Base-by-base conservation (phyloP, 768 basidiomycete genomes). In the Suillus tomentosus region DNA sequence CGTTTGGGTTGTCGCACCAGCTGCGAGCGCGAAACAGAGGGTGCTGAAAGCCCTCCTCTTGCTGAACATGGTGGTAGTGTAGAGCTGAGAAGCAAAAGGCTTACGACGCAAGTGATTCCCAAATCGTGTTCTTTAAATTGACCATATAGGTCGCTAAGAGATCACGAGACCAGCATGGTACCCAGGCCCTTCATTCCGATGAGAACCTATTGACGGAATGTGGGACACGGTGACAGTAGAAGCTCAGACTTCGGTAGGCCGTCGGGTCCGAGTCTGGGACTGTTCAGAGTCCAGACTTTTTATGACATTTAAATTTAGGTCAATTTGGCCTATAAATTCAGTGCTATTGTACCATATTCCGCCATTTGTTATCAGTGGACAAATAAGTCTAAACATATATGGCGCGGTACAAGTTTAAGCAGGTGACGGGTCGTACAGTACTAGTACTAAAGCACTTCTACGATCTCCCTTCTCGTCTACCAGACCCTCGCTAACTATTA, bases 1-100 rank as follows among this genome's bases (percentile, higher is more conserved):
- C 19, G 70, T 58, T 63, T 76, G 75, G n/a, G 60, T 39, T 31
- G 66, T 63, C 15, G 73, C 73, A 2, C 59, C 55, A 9, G 60
- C 65, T 27, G 57, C 27, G 24, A 58, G 40, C 27, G 57, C 57
- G 11, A 27, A 58, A 58, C 27, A 42, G 57, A 58, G 40, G 24
- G 5, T 27, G 39, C 24, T 19, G 31, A 61, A 17, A 62, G 17
- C 57, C 24, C 40, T 19, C 11, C 27, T 24, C 40, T 31, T 42
- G 24, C 3, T 58, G 37, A 58, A 61, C 60, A 58, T 58, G 24
- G 24, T 58, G 40, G 55, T 19, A 19, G 11, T 11, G 11, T 36
- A 36, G 31, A 40, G 9, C 11, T 10, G 24, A 19, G 37, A 58
- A 58, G 19, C 31, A 15, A 19, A 31, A 58, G 27, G 40, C 27